Percentiles rank a stretch among this genome's conserved stretches.
phyloP scores from a whole-genome alignment of 305 asterid genomes.

The Solanum hybrid region DNA sequence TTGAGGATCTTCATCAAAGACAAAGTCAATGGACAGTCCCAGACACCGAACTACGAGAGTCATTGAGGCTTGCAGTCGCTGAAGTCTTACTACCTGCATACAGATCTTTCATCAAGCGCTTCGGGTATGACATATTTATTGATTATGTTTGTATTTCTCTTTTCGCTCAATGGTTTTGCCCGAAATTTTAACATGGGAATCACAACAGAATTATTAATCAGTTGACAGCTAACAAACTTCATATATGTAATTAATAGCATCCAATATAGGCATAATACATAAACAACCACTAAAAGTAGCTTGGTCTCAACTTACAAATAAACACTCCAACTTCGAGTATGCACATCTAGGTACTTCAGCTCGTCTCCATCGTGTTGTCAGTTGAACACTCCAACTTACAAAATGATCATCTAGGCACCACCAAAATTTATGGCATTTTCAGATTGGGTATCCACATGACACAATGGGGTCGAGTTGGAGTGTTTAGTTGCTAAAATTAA shows the following conservation, averaged over 20 bases:
- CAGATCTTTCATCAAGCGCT: slow-evolving; percentile 84
- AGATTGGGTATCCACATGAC: not conserved
- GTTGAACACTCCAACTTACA: not conserved
- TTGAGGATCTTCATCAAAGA: slow-evolving; percentile 97
- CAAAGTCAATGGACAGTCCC: slow-evolving; percentile 99
- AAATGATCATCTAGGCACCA: too few species aligned
- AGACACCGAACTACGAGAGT: slow-evolving; percentile 87
- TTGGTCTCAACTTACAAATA: not conserved
- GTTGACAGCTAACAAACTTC: not conserved
- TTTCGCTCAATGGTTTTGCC: not conserved
- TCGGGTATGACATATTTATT: slow-evolving; percentile 37
- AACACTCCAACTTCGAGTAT: not conserved
- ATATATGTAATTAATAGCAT: not conserved
- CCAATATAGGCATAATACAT: not conserved
- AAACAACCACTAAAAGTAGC: not conserved
- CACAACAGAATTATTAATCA: not conserved
- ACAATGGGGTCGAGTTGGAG: not conserved
- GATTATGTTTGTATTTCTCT: not conserved
- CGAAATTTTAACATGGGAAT: not conserved
- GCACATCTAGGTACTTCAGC: not conserved
- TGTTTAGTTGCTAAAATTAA: not conserved
- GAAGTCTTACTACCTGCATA: slow-evolving; percentile 94
- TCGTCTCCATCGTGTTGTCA: not conserved
- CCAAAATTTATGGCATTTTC: not conserved
- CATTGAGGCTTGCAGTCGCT: slow-evolving; percentile 94